Evolutionary conservation across 176 grass and related monocot genomes (phyloP).

Genomic region (Zea luxurians): DNA sequence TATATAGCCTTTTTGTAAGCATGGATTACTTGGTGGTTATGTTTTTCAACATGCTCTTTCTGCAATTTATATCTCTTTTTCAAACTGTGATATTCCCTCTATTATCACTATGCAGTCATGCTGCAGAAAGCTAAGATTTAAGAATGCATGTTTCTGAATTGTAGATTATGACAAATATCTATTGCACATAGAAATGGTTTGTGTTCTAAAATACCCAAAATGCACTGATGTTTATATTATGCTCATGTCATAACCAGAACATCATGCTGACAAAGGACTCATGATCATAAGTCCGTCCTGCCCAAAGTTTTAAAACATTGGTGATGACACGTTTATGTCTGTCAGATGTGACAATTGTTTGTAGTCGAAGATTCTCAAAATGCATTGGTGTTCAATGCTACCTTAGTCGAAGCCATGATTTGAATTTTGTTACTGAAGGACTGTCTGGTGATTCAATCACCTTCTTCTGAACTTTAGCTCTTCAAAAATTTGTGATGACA

Average conservation of each 20-base stretch:
- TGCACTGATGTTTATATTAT: conserved; percentile 15
- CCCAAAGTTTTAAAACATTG: conserved; percentile 1
- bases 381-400: background rate
- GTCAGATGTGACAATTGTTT: background rate
- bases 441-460: conserved; percentile 8
- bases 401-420: conserved; percentile 10
- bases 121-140: conserved; percentile 13
- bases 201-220: background rate
- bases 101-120: conserved; percentile 1
- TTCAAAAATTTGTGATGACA: conserved; percentile 1
- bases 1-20: background rate
- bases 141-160: conserved; percentile 25
- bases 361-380: conserved; percentile 1
- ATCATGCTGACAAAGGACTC: conserved; percentile 22
- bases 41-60: background rate
- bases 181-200: background rate
- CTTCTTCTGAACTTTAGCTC: conserved; percentile 21
- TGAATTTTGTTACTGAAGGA: conserved; percentile 14
- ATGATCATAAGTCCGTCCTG: background rate
- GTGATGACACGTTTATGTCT: conserved; percentile 4
- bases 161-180: conserved; percentile 19
- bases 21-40: conserved; percentile 15
- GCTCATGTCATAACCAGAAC: conserved; percentile 12
- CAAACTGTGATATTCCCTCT: background rate
- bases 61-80: background rate